Evolutionary conservation across 441 rosid genomes (phyloP).

Genomic region (Corymbia citriodora): DNA sequence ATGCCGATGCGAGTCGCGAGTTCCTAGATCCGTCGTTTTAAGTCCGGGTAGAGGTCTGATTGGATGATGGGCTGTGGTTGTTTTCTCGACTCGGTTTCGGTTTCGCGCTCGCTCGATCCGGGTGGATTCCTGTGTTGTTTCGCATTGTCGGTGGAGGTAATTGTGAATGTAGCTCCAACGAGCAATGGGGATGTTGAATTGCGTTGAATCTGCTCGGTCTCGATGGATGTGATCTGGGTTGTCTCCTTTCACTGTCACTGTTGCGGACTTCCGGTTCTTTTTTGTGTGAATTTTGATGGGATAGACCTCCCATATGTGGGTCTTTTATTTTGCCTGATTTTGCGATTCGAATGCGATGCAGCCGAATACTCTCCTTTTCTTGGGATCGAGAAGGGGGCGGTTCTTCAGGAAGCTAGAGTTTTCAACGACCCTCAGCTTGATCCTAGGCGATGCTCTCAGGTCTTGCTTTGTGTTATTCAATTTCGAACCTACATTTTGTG

Average conservation of each 20-base stretch:
- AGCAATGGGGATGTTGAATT: background rate
- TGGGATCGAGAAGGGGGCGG: constrained; percentile 99
- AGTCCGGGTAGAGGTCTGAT: background rate
- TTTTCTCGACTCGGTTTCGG: background rate
- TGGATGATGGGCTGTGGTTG: background rate
- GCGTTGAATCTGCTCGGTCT: background rate
- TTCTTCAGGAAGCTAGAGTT: constrained; percentile 98
- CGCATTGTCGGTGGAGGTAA: background rate
- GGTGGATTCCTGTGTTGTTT: background rate
- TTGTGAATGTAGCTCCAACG: background rate
- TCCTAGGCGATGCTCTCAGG: constrained; percentile 99
- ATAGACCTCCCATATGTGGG: background rate
- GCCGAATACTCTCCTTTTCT: constrained; percentile 94
- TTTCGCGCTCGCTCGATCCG: background rate
- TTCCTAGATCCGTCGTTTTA: background rate
- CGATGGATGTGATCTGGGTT: background rate
- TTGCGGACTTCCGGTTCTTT: background rate
- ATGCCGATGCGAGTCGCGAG: background rate
- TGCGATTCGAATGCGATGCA: constrained; percentile 15
- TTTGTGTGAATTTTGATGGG: background rate
- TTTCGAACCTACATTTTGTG: background rate
- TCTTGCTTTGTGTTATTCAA: constrained; percentile 16
- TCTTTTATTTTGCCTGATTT: background rate
- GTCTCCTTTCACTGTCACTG: background rate
- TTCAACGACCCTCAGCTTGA: constrained; percentile 99